Percentiles rank a stretch among this genome's conserved stretches.
phyloP scores from a whole-genome alignment of 306 rosid genomes.

The Nissolia schottii region DNA sequence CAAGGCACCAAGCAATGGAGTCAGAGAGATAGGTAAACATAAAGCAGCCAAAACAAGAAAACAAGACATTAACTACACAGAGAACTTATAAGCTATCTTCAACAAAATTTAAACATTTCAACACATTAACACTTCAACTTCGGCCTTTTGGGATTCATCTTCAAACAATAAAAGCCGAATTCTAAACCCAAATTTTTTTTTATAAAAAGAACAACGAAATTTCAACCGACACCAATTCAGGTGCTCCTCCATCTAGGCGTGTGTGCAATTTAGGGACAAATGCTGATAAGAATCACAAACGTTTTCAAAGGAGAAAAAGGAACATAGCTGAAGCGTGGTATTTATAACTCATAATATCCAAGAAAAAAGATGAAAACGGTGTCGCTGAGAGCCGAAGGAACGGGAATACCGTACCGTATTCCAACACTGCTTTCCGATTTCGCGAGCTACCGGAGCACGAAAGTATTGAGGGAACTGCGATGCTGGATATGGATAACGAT shows the following conservation, averaged over 20 bases:
- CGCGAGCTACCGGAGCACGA: not conserved
- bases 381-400: not conserved
- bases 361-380: not conserved
- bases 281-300: not conserved
- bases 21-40: not conserved
- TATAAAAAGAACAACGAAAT: not conserved
- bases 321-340: not conserved
- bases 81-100: not conserved
- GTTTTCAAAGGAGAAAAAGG: not conserved
- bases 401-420: not conserved
- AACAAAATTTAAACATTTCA: not conserved
- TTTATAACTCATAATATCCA: not conserved
- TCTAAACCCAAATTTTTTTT: not conserved
- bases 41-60: not conserved
- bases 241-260: not conserved
- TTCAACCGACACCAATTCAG: not conserved
- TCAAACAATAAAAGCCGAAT: not conserved
- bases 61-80: not conserved
- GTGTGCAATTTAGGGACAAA: not conserved
- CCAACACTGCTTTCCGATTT: not conserved
- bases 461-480: not conserved
- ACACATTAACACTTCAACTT: not conserved
- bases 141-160: not conserved
- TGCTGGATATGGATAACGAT: not conserved
- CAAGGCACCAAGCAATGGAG: not conserved